Conservation (phyloP, 768 basidiomycete species). For the Mycena crocata region DNA sequence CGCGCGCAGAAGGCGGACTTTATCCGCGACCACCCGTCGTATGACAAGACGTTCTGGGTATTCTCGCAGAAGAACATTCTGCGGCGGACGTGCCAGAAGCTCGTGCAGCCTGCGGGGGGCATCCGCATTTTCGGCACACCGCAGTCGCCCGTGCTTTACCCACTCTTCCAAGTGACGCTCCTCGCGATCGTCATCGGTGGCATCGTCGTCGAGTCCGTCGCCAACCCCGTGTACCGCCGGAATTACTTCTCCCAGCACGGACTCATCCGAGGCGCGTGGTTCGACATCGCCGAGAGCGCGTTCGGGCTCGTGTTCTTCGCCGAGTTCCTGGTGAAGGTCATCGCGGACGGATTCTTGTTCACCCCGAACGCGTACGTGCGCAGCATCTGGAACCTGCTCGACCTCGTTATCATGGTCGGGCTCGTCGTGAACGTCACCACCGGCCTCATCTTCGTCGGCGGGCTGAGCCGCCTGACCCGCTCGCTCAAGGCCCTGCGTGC, state of each 20-base stretch:
- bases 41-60: constrained; percentile 91
- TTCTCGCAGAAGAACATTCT: constrained; percentile 83
- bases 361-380: constrained; percentile 92
- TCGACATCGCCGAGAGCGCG: constrained; percentile 80
- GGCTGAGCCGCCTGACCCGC: constrained; percentile 83
- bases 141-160: constrained; percentile 71
- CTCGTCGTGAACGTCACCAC: constrained; percentile 81
- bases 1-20: constrained; percentile 87
- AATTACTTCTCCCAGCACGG: constrained; percentile 74
- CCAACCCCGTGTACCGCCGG: constrained; percentile 87
- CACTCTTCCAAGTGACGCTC: constrained; percentile 80
- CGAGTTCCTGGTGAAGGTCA: constrained; percentile 90
- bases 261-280: constrained; percentile 80
- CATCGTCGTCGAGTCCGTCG: constrained; percentile 84
- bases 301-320: constrained; percentile 79
- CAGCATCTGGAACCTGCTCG: constrained; percentile 92
- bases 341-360: constrained; percentile 93
- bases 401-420: constrained; percentile 86
- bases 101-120: constrained; percentile 86
- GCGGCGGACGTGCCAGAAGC: constrained; percentile 81
- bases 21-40: constrained; percentile 88
- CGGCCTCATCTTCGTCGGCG: constrained; percentile 79
- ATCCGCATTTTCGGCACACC: constrained; percentile 89
- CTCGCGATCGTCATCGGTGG: constrained; percentile 83
- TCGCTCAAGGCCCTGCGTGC: constrained; percentile 90